Conservation (phyloP, 208 protist genomes). For the Wallacemonas collosoma region DNA sequence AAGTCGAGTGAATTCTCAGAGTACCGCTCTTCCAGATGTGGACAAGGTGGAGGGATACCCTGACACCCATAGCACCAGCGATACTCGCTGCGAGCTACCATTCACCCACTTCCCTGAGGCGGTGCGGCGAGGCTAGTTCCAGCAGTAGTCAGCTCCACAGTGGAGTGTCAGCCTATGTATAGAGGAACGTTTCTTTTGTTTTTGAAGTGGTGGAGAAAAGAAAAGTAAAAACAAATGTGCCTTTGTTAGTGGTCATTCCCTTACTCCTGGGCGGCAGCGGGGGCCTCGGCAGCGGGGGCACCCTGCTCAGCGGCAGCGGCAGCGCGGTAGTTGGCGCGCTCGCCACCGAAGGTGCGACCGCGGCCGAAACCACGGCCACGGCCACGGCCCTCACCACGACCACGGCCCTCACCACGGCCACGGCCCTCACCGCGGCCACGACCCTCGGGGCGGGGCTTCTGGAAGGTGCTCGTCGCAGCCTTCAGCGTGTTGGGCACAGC, state of each 20-base stretch:
- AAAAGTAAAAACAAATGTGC: conserved; percentile 1
- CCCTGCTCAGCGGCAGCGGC: conserved; percentile 28
- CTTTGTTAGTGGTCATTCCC: conserved; percentile 7
- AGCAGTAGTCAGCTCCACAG: no score
- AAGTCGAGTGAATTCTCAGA: no score
- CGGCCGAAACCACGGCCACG: conserved; percentile 34
- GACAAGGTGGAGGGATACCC: no score
- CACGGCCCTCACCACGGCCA: conserved; percentile 65
- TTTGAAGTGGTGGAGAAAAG: neutral
- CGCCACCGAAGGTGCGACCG: conserved; percentile 80
- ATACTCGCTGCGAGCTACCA: no score
- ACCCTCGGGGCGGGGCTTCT: conserved; percentile 57
- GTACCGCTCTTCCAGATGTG: no score
- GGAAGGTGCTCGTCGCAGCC: conserved; percentile 50
- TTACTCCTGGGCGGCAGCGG: conserved; percentile 49
- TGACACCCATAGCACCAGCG: no score
- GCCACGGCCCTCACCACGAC: conserved; percentile 43
- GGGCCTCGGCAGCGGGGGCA: conserved; percentile 23
- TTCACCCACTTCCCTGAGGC: no score
- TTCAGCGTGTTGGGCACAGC: conserved; percentile 93
- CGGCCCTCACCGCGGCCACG: conserved; percentile 45
- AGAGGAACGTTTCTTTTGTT: neutral
- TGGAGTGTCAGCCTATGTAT: neutral
- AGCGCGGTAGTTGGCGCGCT: conserved; percentile 78
- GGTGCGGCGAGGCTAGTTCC: no score